Base-by-base conservation (phyloP, 75 land plant species). In the Azolla pinnata region DNA sequence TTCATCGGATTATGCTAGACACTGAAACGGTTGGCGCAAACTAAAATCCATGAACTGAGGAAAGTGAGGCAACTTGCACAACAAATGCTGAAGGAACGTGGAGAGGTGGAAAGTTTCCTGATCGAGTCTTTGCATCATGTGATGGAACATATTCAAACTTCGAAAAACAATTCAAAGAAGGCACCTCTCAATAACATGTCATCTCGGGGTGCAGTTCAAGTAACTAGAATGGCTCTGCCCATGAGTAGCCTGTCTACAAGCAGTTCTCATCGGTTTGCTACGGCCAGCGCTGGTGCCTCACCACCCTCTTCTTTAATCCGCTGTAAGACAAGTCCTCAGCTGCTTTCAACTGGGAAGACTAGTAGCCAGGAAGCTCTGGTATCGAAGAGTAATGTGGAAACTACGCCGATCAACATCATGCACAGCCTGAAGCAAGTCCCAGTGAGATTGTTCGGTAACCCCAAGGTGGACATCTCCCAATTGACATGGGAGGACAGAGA, bases 31-130 rank as follows among this genome's bases (percentile, higher is more conserved):
- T 20, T 72, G 34, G 44, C 60, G 20, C 34, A 66, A 25, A 51
- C 71, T 35, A 72, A 72, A 32, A 38, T 70, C 0, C 27, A 60
- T 31, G 75, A 72, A 38, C 64, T 72, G 2, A 64, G 59, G 68
- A 65, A 52, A 32, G 44, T 72, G 12, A 24, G 75, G 63, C 75
- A 72, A 21, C 59, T 72, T 0, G 69, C 69, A 20, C 70, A 72
- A 35, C 63, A 46, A 20, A 60, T 72, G 12, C 28, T 72, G 7
- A 44, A 18, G 9, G 71, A 72, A 35, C 69, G 75, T 20, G 57
- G 69, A 17, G 75, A 72, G 32, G 69, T 66, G 4, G 75, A 72
- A 45, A 31, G 51, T 1, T 72, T 72, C 57, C 57, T 72, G 20
- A 47, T 72, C 2, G 69, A 72, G 21, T 72, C 75, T 8, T 44